phyloP scores from a whole-genome alignment of 768 basidiomycete genomes.

The Gautieria morchelliformis region DNA sequence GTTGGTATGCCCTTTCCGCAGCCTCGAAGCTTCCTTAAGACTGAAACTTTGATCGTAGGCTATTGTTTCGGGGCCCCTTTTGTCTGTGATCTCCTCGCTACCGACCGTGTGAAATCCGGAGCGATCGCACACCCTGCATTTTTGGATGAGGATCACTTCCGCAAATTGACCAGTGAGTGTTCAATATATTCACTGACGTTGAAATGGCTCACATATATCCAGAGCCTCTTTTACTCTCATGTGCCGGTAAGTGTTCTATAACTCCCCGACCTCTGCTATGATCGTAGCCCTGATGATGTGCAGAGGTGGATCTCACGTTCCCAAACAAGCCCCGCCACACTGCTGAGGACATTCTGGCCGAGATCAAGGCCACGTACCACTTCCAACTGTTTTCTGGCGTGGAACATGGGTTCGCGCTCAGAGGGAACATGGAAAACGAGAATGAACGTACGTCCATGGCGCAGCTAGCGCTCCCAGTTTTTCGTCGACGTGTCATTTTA shows the following conservation, averaged over 20 bases:
- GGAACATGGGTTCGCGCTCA: conserved; percentile 27
- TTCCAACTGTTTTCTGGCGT: conserved; percentile 46
- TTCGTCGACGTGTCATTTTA: not conserved
- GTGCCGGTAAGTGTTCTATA: conserved; percentile 5
- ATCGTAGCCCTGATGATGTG: not conserved
- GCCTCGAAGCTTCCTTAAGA: not conserved
- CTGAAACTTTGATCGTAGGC: conserved; percentile 2
- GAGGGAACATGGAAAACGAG: conserved; percentile 22
- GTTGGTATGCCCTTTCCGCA: conserved; percentile 28
- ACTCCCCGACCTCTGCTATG: not conserved
- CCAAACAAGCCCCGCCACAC: conserved; percentile 39
- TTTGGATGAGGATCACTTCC: conserved; percentile 14
- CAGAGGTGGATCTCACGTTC: conserved; percentile 50
- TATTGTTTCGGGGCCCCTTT: conserved; percentile 20
- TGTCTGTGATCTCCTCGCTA: conserved; percentile 12
- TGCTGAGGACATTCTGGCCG: conserved; percentile 47
- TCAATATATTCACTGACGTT: not conserved
- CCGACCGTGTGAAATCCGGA: conserved; percentile 6
- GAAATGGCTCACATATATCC: not conserved
- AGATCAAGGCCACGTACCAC: conserved; percentile 42
- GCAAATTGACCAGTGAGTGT: conserved; percentile 10
- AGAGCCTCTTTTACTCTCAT: conserved; percentile 15
- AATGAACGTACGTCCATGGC: conserved; percentile 23
- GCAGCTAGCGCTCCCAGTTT: not conserved
- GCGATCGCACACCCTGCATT: conserved; percentile 18